Evolutionary conservation across 495 filamentous ascomycete genomes (phyloP), one percentile per base, ranked within the genome.

Genomic region (Penicillium alfredii): DNA sequence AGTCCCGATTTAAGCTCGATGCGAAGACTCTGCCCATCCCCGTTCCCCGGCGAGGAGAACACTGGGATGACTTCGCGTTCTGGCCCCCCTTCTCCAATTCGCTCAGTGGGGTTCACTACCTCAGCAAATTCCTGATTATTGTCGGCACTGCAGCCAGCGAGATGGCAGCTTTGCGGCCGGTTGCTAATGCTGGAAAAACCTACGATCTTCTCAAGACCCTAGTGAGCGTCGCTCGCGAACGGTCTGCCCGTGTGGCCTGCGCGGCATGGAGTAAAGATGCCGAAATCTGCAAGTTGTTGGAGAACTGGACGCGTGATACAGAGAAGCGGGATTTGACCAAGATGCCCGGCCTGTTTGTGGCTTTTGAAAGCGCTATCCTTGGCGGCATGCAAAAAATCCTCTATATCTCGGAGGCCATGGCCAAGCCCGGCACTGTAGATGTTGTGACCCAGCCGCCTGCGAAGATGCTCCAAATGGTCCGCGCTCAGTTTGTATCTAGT

Each of bases 11-110:
- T 56, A 83, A 81, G 24, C 76, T 93, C 38, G 84, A 90, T 53
- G 67, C 77, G 0, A 82, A 76, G 42, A 86, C 87, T 36, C 62
- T 81, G 2, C 86, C 86, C 4, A 81, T 86, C n/a, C 77, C 80
- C 1, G 84, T 80, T 1, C 84, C 86, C 1, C 81, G 68, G 44
- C 69, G 71, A 21, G 88, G 86, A 20, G 86, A 94, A 50, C 46
- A 81, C 4, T 88, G 88, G 85, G 93, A 97, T 59, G 89, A 84
- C 29, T 96, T 82, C 63, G 90, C 92, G 1, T 98, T 98, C 61
- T 95, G 93, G 86, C 88, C 93, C 2, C 92, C 92, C 0, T 81
- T 82, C 48, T 82, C 88, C 4, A 97, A 95, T 51, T 88, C 88
- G 0, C 60, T 98, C 10, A 86, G 88, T 44, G 89, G 82, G 6